Base-by-base conservation (phyloP, 306 rosid genomes). In the Vigna reflexopilosa region DNA sequence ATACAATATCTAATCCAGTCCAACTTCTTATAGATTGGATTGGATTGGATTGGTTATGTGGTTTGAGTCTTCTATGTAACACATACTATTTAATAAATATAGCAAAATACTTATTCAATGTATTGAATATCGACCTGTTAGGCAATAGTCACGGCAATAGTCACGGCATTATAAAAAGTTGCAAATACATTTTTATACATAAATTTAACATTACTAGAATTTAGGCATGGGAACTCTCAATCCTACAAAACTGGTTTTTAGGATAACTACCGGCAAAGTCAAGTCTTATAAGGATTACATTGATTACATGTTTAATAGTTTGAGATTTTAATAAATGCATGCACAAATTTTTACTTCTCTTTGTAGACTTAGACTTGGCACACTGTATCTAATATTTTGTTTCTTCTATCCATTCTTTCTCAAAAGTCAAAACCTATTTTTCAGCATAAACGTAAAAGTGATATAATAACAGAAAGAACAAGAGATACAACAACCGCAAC, bases 161-260 rank as follows among this genome's bases (percentile, higher is more conserved):
- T 20, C 22, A 20, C 22, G 22, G 22, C 22, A 20, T 30, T 2
- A 30, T 40, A 4, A 2, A 28, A 30, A 61, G 15, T 14, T 61
- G 8, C 13, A 13, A 12, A 58, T 26, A 26, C 65, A 64, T 34
- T 28, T 36, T 36, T 13, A 96, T 89, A 72, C 52, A 49, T 61
- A 28, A 57, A 61, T 61, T 30, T 61, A 30, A 30, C 11, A 24
- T 26, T 61, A 30, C 44, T 26, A 7, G 44, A 30, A 30, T 30
- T 61, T 61, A 15, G 2, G 44, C 11, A 14, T 61, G 32, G 38
- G 10, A 9, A 40, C 5, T 2, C n/a, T 61, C n/a, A 57, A 57
- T 6, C 64, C 0, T 15, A 26, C 3, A 57, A 57, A 57, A 11
- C 4, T 11, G 6, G 6, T 3, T 13, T 26, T 17, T 26, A 58